Evolutionary conservation across 2,329 filamentous ascomycete species (phyloP).

Genomic region (Colletotrichum costaricense): DNA sequence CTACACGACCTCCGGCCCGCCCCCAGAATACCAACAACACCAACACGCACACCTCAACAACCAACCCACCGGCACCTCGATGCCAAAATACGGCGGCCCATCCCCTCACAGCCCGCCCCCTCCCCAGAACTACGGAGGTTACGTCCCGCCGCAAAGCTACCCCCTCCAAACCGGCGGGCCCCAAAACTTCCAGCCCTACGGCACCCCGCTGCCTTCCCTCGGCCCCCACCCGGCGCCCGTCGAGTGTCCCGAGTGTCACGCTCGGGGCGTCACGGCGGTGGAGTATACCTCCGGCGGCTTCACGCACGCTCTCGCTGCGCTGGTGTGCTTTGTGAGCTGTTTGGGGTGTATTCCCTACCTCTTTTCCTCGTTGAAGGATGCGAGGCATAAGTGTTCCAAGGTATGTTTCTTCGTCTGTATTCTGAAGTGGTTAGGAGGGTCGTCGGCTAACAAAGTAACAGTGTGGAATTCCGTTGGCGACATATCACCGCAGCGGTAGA

Average conservation of each 20-base stretch:
- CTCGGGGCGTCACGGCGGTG: conserved; percentile 38
- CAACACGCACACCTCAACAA: not conserved
- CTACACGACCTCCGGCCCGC: conserved; percentile 8
- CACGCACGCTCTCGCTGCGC: conserved; percentile 38
- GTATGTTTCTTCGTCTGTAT: conserved; percentile 14
- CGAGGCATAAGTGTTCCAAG: conserved; percentile 38
- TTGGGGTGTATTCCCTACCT: conserved; percentile 41
- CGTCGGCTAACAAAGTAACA: conserved; percentile 22
- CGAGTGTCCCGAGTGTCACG: conserved; percentile 39
- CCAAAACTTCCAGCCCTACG: conserved; percentile 33
- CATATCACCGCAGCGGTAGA: conserved; percentile 41
- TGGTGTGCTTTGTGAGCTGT: conserved; percentile 38
- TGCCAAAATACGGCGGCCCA: conserved; percentile 29
- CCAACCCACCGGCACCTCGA: conserved; percentile 2
- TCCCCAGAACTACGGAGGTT: not conserved
- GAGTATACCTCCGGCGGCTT: conserved; percentile 38
- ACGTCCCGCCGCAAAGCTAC: conserved; percentile 7
- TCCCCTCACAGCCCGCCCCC: not conserved
- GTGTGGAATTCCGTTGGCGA: conserved; percentile 40
- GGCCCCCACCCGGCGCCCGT: conserved; percentile 36
- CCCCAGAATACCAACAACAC: conserved; percentile 3
- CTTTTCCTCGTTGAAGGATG: conserved; percentile 38
- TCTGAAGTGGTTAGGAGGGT: not conserved
- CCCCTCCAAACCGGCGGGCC: conserved; percentile 16
- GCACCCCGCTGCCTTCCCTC: conserved; percentile 37